Base-by-base conservation (phyloP, 805 yeast species). In the Torulaspora franciscae region DNA sequence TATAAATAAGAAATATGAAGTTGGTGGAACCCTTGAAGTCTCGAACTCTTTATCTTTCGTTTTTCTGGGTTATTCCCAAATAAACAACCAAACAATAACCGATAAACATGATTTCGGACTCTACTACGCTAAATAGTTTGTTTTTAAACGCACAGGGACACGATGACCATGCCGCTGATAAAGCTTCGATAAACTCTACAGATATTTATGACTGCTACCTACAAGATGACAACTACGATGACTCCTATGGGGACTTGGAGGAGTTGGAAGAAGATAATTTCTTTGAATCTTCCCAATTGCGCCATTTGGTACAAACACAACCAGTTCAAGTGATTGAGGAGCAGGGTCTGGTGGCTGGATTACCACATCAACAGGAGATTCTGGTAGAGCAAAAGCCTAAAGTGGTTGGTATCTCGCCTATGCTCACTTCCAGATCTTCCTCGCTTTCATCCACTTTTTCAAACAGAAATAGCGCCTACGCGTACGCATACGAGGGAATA, bases 261-360 rank as follows among this genome's bases (percentile, higher is more conserved):
- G 46, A 42, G 10, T 23, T 28, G 24, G 40, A 25, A 15, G 46
- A 32, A n/a, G 49, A 41, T 8, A 44, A 33, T 10, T 36, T 39
- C 10, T 47, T 47, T 25, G 54, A 50, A 27, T 50, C 51, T 2
- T 47, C 51, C 2, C 51, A 50, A 25, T 17, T 50, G 17, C 51
- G 47, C 29, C 46, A 39, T 7, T 27, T 59, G 25, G 48, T 59
- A 11, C 64, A 59, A 32, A 58, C 64, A 4, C 61, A 56, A 29
- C 62, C 64, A 34, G 41, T 56, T 6, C 57, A 52, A 37, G 37
- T 55, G 37, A 43, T 51, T 3, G 37, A 52, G 17, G 35, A 47
- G 13, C 45, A 46, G 19, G 37, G 26, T 37, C 43, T 51, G 43
- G 41, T 30, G 23, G 45, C 30, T 13, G 29, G 40, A 13, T 17